Conservation (phyloP, 305 asterid genomes). For the Withania somnifera region DNA sequence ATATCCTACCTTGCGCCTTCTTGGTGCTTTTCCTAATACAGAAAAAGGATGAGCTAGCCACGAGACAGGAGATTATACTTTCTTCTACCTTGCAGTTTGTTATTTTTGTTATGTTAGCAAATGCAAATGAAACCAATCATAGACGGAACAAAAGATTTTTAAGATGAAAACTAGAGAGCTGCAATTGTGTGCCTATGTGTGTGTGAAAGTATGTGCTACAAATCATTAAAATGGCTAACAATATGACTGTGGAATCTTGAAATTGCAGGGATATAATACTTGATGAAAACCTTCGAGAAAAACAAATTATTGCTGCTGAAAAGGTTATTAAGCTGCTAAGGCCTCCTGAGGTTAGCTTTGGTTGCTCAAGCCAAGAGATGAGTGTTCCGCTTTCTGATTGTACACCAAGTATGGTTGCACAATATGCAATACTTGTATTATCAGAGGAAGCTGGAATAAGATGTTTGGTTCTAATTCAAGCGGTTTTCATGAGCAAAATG, state of each 20-base stretch:
- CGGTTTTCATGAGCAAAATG: neutral
- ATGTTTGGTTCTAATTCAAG: neutral
- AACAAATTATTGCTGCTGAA: slow-evolving; percentile 58
- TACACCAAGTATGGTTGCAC: slow-evolving; percentile 73
- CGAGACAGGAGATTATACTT: neutral
- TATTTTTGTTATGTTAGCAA: neutral
- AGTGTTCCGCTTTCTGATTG: neutral
- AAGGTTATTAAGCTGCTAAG: slow-evolving; percentile 42
- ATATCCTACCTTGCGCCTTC: neutral
- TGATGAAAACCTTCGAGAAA: slow-evolving; percentile 39
- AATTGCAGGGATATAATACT: slow-evolving; percentile 44
- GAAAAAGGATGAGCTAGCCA: too few relatives aligned
- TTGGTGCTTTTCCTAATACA: too few relatives aligned
- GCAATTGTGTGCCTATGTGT: neutral
- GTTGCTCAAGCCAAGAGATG: slow-evolving; percentile 4
- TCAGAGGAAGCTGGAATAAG: slow-evolving; percentile 4
- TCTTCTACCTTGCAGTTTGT: neutral
- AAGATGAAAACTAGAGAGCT: neutral
- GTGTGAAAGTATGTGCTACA: neutral
- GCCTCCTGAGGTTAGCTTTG: slow-evolving; percentile 17
- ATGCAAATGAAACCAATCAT: too few relatives aligned
- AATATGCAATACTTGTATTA: slow-evolving; percentile 40
- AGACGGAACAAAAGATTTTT: too few relatives aligned
- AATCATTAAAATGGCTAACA: neutral
- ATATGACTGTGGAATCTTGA: neutral